Base-by-base conservation (phyloP, 192 early-diverging fungal genomes). In the Diversispora eburnea region DNA sequence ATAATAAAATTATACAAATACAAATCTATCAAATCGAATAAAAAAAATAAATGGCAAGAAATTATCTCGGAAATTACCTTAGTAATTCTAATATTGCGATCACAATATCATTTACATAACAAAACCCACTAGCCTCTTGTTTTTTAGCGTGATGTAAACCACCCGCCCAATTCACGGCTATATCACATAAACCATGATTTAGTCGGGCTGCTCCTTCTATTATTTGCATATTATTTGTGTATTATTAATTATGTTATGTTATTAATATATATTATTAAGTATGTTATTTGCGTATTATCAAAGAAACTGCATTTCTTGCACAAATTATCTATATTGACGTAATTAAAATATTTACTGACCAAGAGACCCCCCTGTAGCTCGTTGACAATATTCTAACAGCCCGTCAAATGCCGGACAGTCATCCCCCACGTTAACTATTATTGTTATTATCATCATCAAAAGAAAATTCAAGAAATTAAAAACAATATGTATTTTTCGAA, bases 81-180 rank as follows among this genome's bases (percentile, higher is more conserved):
- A 98, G 77, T 57, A 99, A 79, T 70, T 99, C 94, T 62, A 97
- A 75, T 49, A 98, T 95, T 10, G 88, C 93, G 62, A 99, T 82
- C 1, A 98, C 97, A 81, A 98, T 99, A 76, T 99, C 97, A 80
- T 99, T 99, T 54, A 97, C 91, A 80, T 98, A 99, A 82, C 97
- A 99, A 82, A 99, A 99, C 46, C 97, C 97, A 55, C 90, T 92
- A 0, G 97, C 95, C 75, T 95, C 95, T 77, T 89, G 90, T 82
- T 96, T 97, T 80, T 98, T 99, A 22, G 97, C 97, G 76, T 99
- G 97, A 80, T 99, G 97, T 60, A 99, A 80, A 3, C 96, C 96
- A 67, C 96, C 96, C 0, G 91, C 87, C 96, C 96, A 98, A 80
- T 98, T 98, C 74, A 98, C 87, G 5, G 94, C 95, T 78, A 98